phyloP scores from a whole-genome alignment of 192 early-diverging fungal genomes.

The Coemansia sp. region DNA sequence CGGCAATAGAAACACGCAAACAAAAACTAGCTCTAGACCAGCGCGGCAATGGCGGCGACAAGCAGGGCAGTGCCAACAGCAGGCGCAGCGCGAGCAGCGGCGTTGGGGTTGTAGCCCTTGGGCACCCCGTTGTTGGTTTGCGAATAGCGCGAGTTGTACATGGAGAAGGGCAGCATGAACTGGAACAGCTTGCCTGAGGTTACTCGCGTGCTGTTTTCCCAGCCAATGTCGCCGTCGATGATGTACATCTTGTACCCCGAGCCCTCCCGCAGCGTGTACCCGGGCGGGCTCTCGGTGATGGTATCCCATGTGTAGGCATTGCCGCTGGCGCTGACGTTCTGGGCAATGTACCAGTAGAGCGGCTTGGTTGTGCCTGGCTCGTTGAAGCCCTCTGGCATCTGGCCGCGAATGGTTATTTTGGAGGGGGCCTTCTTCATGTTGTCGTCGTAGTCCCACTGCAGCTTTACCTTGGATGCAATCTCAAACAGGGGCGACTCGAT shows the following conservation, averaged over 20 bases:
- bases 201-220: conserved; percentile 46
- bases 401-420: conserved; percentile 37
- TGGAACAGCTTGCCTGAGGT: conserved; percentile 45
- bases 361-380: conserved; percentile 46
- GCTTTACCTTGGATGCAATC: conserved; percentile 35
- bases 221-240: conserved; percentile 44
- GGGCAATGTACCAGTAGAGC: conserved; percentile 48
- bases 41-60: not conserved
- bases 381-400: conserved; percentile 36
- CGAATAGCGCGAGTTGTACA: conserved; percentile 50
- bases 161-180: conserved; percentile 49
- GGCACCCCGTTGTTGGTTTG: conserved; percentile 49
- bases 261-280: conserved; percentile 42
- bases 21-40: not conserved
- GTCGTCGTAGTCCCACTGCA: conserved; percentile 44
- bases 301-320: conserved; percentile 46
- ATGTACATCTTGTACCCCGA: conserved; percentile 47
- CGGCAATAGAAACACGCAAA: not conserved
- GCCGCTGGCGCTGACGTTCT: conserved; percentile 29
- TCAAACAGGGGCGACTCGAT: conserved; percentile 47
- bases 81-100: conserved; percentile 20
- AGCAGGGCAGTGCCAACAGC: not conserved
- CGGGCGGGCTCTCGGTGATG: conserved; percentile 45
- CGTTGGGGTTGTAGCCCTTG: conserved; percentile 46
- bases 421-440: conserved; percentile 47